These are phyloP conservation scores for Letharia columbiana DNA, from an alignment of 495 filamentous ascomycete genomes.

Conservation along the genomic window DNA sequence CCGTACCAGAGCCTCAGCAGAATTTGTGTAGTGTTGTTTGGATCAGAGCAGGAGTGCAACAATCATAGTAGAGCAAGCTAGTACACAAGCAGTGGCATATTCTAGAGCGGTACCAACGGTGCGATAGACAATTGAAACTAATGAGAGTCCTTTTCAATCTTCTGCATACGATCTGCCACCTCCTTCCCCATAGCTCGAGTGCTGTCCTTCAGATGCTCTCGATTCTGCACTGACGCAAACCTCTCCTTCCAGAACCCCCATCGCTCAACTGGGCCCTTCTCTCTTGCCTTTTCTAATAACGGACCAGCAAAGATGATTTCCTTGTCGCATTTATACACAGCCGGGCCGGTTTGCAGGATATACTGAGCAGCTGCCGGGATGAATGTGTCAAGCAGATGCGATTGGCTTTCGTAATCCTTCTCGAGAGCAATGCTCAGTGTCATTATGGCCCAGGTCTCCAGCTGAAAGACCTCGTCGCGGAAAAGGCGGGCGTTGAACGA, in stretches of 20 bases:
- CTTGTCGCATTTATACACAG: not conserved
- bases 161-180: not conserved
- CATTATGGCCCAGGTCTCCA: not conserved
- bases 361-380: not conserved
- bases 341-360: not conserved
- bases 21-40: not conserved
- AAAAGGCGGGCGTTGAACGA: conserved; percentile 1
- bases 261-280: not conserved
- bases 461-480: not conserved
- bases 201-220: not conserved
- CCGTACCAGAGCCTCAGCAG: too few species aligned
- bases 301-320: not conserved
- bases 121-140: not conserved
- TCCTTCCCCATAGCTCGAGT: not conserved
- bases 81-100: not conserved
- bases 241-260: not conserved
- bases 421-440: not conserved
- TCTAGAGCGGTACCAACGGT: too few species aligned
- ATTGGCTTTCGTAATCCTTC: not conserved
- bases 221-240: not conserved
- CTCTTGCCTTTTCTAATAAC: not conserved
- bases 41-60: not conserved
- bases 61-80: not conserved
- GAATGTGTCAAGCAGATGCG: not conserved
- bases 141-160: not conserved